Percentiles rank a stretch among this genome's conserved stretches.
Evolutionary conservation across 495 filamentous ascomycete genomes (phyloP).

Genomic region (Neurospora terricola): DNA sequence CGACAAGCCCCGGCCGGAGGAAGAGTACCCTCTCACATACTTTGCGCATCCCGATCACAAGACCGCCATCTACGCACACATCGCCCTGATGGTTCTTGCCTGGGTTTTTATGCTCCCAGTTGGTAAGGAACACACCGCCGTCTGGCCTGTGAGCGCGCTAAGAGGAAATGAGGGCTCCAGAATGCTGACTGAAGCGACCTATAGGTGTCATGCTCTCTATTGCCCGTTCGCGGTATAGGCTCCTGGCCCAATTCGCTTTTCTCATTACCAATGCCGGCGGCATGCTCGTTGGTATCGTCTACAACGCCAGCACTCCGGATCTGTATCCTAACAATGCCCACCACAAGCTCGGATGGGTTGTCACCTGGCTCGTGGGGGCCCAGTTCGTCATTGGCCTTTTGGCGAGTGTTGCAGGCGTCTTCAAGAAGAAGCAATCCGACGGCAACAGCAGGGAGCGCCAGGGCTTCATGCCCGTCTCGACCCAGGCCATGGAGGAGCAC

Average conservation of each 20-base stretch:
- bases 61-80: slow-evolving; percentile 64
- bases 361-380: slow-evolving; percentile 57
- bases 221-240: slow-evolving; percentile 62
- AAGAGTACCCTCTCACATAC: slow-evolving; percentile 53
- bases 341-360: slow-evolving; percentile 80
- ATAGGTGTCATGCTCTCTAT: slow-evolving; percentile 82
- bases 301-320: slow-evolving; percentile 76
- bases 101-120: slow-evolving; percentile 82
- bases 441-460: slow-evolving; percentile 29
- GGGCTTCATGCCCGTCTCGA: slow-evolving; percentile 59
- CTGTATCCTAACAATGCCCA: slow-evolving; percentile 84
- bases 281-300: slow-evolving; percentile 61
- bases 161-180: neutral
- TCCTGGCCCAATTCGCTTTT: slow-evolving; percentile 69
- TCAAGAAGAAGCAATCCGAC: slow-evolving; percentile 8
- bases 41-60: slow-evolving; percentile 60
- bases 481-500: slow-evolving; percentile 55
- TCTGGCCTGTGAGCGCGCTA: neutral
- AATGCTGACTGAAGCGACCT: slow-evolving; percentile 12
- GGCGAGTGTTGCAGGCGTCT: slow-evolving; percentile 34
- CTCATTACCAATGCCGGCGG: slow-evolving; percentile 60
- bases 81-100: slow-evolving; percentile 63
- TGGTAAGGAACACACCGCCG: slow-evolving; percentile 42
- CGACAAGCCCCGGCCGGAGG: slow-evolving; percentile 31
- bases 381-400: slow-evolving; percentile 64